phyloP scores from a whole-genome alignment of 352 stramenopile genomes.

The Globisporangium emineosum region DNA sequence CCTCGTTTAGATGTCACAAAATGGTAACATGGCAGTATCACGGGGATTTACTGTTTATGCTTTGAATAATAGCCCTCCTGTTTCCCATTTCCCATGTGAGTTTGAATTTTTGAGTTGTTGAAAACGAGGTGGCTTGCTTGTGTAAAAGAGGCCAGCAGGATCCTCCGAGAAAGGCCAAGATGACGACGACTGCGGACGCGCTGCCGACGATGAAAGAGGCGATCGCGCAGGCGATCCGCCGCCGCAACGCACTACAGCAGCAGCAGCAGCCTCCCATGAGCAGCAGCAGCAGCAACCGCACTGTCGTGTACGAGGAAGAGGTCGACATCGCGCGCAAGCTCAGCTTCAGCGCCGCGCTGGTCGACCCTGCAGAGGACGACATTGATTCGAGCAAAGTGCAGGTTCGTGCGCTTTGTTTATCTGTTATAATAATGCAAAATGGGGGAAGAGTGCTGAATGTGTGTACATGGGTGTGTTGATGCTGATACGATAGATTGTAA shows the following conservation, averaged over 20 bases:
- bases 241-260: conserved; percentile 13
- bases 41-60: too few relatives aligned
- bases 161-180: background rate
- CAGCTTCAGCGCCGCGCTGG: conserved; percentile 58
- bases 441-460: background rate
- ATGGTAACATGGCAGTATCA: too few relatives aligned
- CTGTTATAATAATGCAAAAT: background rate
- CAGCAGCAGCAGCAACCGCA: background rate
- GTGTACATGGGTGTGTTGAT: background rate
- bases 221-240: conserved; percentile 19
- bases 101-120: conserved; percentile 1
- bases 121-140: background rate
- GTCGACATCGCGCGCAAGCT: conserved; percentile 55
- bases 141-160: background rate
- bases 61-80: too few relatives aligned
- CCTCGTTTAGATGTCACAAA: too few relatives aligned
- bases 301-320: conserved; percentile 16
- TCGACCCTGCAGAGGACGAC: conserved; percentile 17
- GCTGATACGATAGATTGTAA: conserved; percentile 42
- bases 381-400: conserved; percentile 24
- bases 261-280: background rate
- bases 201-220: conserved; percentile 15
- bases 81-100: too few relatives aligned
- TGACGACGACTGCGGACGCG: conserved; percentile 2
- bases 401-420: conserved; percentile 7